Base-by-base conservation (phyloP, 805 yeast genomes). In the Metschnikowia cerradonensis region DNA sequence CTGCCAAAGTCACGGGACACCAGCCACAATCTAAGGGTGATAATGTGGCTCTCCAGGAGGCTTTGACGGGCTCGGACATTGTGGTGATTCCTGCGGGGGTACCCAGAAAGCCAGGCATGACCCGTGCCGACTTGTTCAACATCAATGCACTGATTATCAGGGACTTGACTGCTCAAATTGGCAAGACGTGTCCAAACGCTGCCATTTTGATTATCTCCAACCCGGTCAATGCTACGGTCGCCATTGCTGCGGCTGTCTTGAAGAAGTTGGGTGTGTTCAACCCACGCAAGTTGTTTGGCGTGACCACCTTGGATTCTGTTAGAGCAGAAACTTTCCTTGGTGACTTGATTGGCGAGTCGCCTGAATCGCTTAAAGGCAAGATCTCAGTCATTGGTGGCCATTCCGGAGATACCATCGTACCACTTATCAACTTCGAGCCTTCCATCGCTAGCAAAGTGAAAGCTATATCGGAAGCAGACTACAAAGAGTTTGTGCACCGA, bases 101-200 rank as follows among this genome's bases (percentile, higher is more conserved):
- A 11, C 78, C 78, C 22, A 69, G 78, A 59, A 74, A 74, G 56
- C 78, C 78, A 6, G 78, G 78, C 22, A 74, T 74, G 78, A 72
- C 78, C 38, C 64, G 78, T 54, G 77, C 76, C 32, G 78, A 74
- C 57, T 68, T 74, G 49, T 74, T 74, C 60, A 74, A 73, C 56
- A 74, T 73, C 56, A 74, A 74, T 59, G 78, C 78, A 2, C 69
- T 72, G 43, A 74, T 74, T 44, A 63, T 74, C 44, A 63, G 78
- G 45, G 78, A 73, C 55, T 67, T 74, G 59, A 72, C 67, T 37
- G 73, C 72, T 41, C 69, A 69, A 52, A 65, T 71, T 38, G 78
- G 66, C 15, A 64, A 59, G 48, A 64, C 67, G 10, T 66, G 70
- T 22, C 78, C 78, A 14, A 63, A 69, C 45, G 78, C 78, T 2